phyloP scores from a whole-genome alignment of 1,284 basidiomycete species.

The Sparassis latifolia region DNA sequence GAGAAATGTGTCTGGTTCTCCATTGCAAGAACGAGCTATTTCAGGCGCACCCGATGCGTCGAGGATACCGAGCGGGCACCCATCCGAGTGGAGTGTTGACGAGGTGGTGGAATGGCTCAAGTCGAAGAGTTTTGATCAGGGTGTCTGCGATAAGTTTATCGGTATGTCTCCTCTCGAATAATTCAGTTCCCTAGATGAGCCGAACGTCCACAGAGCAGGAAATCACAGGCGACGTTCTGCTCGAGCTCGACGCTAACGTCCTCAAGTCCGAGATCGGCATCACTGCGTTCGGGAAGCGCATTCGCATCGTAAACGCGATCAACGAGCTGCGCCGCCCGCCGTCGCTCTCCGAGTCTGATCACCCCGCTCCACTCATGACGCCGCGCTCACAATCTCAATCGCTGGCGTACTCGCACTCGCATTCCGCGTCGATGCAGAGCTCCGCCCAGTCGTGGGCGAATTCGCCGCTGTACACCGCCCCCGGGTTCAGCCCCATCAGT shows the following conservation, averaged over 20 bases:
- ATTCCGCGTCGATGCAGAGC: conserved; percentile 34
- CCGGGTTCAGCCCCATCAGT: conserved; percentile 13
- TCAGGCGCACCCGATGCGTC: conserved; percentile 5
- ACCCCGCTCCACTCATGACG: conserved; percentile 19
- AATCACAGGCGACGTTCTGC: conserved; percentile 93
- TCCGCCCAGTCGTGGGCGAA: conserved; percentile 31
- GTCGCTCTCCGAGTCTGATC: conserved; percentile 32
- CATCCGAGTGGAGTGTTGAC: conserved; percentile 81
- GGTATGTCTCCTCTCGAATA: conserved; percentile 41
- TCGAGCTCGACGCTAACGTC: conserved; percentile 89
- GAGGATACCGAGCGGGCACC: conserved; percentile 28
- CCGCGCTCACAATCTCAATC: conserved; percentile 35
- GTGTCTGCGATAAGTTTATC: conserved; percentile 79
- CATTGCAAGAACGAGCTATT: conserved; percentile 5
- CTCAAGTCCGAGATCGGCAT: conserved; percentile 97
- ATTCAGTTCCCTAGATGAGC: background rate
- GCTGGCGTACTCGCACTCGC: conserved; percentile 36
- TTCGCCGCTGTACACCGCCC: conserved; percentile 23
- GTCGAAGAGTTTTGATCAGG: conserved; percentile 79
- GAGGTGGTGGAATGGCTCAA: conserved; percentile 90
- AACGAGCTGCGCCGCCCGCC: conserved; percentile 76
- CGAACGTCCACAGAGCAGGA: conserved; percentile 72
- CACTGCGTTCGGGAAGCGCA: conserved; percentile 88
- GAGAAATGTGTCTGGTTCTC: conserved; percentile 4
- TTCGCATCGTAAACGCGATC: conserved; percentile 94